phyloP scores from a whole-genome alignment of 768 basidiomycete species.

The Lactifluus volemus region DNA sequence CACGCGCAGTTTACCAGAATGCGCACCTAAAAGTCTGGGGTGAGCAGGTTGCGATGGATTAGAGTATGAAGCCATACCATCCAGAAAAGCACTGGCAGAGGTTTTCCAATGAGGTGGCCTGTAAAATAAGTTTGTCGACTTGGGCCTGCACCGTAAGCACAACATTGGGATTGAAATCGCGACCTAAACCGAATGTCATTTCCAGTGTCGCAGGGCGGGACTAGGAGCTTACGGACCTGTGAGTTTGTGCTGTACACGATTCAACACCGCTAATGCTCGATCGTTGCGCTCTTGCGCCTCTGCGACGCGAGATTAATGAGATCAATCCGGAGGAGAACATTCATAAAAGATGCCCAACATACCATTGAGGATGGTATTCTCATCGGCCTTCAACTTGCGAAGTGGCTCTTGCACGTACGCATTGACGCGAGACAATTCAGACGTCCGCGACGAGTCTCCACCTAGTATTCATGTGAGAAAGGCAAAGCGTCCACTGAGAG shows the following conservation, averaged over 20 bases:
- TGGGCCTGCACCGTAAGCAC: constrained; percentile 69
- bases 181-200: constrained; percentile 40
- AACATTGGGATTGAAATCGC: constrained; percentile 85
- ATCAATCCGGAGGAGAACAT: not conserved
- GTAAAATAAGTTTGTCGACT: constrained; percentile 87
- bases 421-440: constrained; percentile 57
- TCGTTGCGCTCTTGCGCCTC: constrained; percentile 84
- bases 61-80: constrained; percentile 43
- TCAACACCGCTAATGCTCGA: constrained; percentile 84
- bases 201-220: not conserved
- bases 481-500: not conserved
- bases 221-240: constrained; percentile 47
- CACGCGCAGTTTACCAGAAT: constrained; percentile 28
- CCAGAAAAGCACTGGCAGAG: constrained; percentile 96
- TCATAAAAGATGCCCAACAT: constrained; percentile 17
- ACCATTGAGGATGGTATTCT: constrained; percentile 93
- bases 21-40: constrained; percentile 28
- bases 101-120: constrained; percentile 91
- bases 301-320: constrained; percentile 26
- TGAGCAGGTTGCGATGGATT: not conserved
- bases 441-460: constrained; percentile 42
- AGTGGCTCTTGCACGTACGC: constrained; percentile 72
- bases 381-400: constrained; percentile 81
- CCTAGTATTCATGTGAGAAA: constrained; percentile 28
- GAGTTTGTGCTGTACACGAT: constrained; percentile 90